Evolutionary conservation across 106 monocot species (phyloP).

Genomic region (Acanthochlamys bracteata): DNA sequence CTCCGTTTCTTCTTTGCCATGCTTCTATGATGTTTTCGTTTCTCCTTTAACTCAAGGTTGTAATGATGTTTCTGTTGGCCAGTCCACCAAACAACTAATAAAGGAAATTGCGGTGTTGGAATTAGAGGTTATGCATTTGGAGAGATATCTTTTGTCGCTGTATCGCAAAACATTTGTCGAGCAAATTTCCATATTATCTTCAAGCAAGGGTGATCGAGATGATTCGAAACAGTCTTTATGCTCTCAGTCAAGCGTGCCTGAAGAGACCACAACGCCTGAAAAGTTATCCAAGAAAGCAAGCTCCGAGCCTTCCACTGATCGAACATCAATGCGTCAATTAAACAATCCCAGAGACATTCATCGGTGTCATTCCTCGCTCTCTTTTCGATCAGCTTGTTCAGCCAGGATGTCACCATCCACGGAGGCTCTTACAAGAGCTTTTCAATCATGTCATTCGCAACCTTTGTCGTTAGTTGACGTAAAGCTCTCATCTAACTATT

Average conservation of each 20-base stretch:
- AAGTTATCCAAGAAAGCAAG: constrained; percentile 14
- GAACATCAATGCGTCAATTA: constrained; percentile 16
- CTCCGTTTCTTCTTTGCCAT: neutral
- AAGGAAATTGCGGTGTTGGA: constrained; percentile 69
- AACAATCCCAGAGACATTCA: constrained; percentile 17
- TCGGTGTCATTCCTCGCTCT: constrained; percentile 64
- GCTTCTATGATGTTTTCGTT: neutral
- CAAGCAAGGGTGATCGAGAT: constrained; percentile 9
- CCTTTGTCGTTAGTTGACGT: constrained; percentile 70
- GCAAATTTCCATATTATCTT: constrained; percentile 35
- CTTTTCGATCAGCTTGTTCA: constrained; percentile 54
- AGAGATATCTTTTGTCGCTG: constrained; percentile 58
- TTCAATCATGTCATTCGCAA: constrained; percentile 68
- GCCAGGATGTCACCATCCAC: constrained; percentile 47
- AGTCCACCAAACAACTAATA: constrained; percentile 59
- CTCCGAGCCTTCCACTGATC: constrained; percentile 9
- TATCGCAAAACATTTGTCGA: constrained; percentile 66
- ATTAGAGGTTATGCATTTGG: constrained; percentile 62
- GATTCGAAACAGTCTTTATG: constrained; percentile 12
- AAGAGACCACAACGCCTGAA: constrained; percentile 14
- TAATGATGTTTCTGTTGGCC: constrained; percentile 1
- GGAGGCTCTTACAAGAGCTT: constrained; percentile 45
- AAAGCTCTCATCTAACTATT: neutral
- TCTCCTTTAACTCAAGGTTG: neutral
- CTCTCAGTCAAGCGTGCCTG: constrained; percentile 16